phyloP scores from a whole-genome alignment of 192 early-diverging fungal genomes.

The Backusella tuberculispora region DNA sequence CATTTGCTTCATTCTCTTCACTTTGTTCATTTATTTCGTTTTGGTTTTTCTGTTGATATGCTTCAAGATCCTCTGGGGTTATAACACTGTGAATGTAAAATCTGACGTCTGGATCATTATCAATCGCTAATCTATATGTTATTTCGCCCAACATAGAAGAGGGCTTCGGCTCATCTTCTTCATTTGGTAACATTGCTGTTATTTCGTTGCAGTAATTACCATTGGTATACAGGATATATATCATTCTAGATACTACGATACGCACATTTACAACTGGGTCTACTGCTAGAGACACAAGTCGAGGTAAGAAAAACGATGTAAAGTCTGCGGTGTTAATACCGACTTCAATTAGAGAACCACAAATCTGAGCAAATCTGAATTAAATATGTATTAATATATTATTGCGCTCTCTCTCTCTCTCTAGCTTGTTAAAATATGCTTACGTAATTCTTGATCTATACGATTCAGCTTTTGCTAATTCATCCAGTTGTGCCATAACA shows the following conservation, averaged over 20 bases:
- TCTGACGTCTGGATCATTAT: constrained; percentile 7
- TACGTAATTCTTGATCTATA: constrained; percentile 61
- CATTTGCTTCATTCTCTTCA: background rate
- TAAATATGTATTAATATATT: constrained; percentile 47
- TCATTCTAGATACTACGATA: constrained; percentile 67
- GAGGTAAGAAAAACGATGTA: constrained; percentile 70
- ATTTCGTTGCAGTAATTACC: constrained; percentile 18
- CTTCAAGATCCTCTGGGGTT: background rate
- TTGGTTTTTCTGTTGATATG: background rate
- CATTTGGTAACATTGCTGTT: background rate
- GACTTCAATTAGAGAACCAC: constrained; percentile 62
- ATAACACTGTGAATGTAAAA: constrained; percentile 1
- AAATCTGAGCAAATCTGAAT: constrained; percentile 67
- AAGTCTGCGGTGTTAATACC: constrained; percentile 65
- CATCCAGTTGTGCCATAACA: constrained; percentile 44
- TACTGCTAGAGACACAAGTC: constrained; percentile 56
- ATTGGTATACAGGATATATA: constrained; percentile 42
- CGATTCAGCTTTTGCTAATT: constrained; percentile 52
- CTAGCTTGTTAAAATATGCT: constrained; percentile 46
- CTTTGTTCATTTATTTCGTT: background rate
- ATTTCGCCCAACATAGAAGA: background rate
- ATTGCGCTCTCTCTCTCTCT: constrained; percentile 47
- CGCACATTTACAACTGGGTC: constrained; percentile 76
- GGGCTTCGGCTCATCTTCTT: background rate
- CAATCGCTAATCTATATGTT: background rate